Conservation (phyloP, 805 yeast species). For the Cyberlindnera euphorbiiphila region DNA sequence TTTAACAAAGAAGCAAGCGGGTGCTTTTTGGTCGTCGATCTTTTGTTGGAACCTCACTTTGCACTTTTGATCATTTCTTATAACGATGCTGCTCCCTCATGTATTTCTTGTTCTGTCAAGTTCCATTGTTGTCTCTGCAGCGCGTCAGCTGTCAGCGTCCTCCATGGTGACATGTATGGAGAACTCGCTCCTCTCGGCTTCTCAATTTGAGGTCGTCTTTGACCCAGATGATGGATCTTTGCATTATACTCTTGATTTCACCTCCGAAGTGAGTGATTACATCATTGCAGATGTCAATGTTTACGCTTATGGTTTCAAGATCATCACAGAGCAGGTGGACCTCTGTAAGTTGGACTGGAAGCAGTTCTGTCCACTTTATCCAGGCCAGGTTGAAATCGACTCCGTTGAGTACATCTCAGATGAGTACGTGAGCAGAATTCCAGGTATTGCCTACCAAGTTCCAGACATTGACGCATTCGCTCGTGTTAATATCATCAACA, state of each 20-base stretch:
- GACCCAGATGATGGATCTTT: slow-evolving; percentile 68
- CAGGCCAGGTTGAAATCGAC: slow-evolving; percentile 76
- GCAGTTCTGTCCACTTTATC: slow-evolving; percentile 85
- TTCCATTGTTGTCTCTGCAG: slow-evolving; percentile 1
- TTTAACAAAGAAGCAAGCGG: too few relatives aligned
- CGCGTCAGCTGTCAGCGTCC: slow-evolving; percentile 49
- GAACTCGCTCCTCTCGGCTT: slow-evolving; percentile 66
- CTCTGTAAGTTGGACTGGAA: slow-evolving; percentile 67
- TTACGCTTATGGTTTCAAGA: slow-evolving; percentile 80
- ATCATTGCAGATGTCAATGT: slow-evolving; percentile 68
- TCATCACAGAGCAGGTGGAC: slow-evolving; percentile 55
- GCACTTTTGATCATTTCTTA: too few relatives aligned
- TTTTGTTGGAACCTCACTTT: too few relatives aligned
- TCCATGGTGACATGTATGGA: slow-evolving; percentile 88
- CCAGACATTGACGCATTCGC: slow-evolving; percentile 89
- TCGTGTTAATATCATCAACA: slow-evolving; percentile 62
- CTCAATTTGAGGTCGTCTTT: slow-evolving; percentile 69
- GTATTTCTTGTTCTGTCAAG: background rate
- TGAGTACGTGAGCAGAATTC: slow-evolving; percentile 53
- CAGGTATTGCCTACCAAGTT: slow-evolving; percentile 82
- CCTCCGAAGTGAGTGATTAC: slow-evolving; percentile 62
- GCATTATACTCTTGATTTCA: slow-evolving; percentile 63
- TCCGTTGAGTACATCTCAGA: slow-evolving; percentile 57
- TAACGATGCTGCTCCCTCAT: background rate
- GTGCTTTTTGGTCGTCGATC: too few relatives aligned